phyloP scores from a whole-genome alignment of 805 yeast genomes.

The Suhomyces xylopsoci region DNA sequence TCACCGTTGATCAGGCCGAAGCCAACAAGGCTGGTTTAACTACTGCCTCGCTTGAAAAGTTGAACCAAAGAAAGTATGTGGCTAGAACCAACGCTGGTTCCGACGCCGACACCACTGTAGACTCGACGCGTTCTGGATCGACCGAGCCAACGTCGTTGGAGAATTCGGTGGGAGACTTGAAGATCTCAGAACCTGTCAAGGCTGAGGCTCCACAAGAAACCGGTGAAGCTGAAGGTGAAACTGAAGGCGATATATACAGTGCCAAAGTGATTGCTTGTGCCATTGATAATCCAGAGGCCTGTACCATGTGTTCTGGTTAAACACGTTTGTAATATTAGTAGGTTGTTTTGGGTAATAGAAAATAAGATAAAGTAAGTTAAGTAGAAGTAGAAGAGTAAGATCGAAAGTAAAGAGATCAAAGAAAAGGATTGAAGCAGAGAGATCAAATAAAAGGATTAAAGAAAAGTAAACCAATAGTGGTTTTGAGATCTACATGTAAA shows the following conservation, averaged over 20 bases:
- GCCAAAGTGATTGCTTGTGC: conserved; percentile 96
- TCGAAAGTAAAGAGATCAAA: not conserved
- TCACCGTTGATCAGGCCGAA: conserved; percentile 50
- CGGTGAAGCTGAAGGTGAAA: conserved; percentile 17
- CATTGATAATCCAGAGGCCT: conserved; percentile 92
- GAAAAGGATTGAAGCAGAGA: no score
- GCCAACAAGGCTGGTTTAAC: conserved; percentile 37
- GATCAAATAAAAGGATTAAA: no score
- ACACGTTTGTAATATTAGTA: conserved; percentile 3
- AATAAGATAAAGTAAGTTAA: not conserved
- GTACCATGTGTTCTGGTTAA: conserved; percentile 98
- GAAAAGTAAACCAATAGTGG: no score
- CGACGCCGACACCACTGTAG: conserved; percentile 21
- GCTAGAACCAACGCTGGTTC: conserved; percentile 14
- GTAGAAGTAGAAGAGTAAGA: not conserved
- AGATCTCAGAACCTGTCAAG: conserved; percentile 18
- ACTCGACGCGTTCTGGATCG: conserved; percentile 24
- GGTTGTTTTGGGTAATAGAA: conserved; percentile 5
- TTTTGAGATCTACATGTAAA: not conserved
- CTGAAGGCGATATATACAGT: conserved; percentile 81
- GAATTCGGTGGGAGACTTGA: conserved; percentile 45
- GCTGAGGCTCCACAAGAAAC: conserved; percentile 13
- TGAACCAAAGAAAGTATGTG: conserved; percentile 38
- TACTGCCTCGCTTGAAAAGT: conserved; percentile 37
- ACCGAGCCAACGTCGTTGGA: conserved; percentile 45